Evolutionary conservation across 2,329 filamentous ascomycete species (phyloP), one percentile per base, ranked within the genome.

Genomic region (Aspergillus pseudotamarii): DNA sequence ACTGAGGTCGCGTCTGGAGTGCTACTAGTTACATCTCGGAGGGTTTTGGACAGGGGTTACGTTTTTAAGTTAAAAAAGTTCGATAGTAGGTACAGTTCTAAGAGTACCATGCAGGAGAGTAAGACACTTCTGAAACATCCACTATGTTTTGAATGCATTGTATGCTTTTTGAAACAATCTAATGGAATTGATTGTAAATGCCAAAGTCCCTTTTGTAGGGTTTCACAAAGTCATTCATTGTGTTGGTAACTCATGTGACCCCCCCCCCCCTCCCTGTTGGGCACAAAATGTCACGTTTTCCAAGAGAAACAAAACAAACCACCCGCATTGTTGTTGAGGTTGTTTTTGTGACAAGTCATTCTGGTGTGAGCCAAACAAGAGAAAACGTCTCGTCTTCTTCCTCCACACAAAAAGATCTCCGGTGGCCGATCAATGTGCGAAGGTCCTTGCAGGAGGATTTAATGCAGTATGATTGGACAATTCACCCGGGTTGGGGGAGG

Each of bases 401-500:
- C 21, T n/a, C n/a, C 43, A 46, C 43, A 46, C 43, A 46, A 16
- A 3, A 36, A 46, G 21, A 9, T 48, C 28, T 48, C 21, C 45
- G 21, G 21, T 16, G 21, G 21, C 45, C 45, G 45, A 48, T 26
- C 23, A 26, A 48, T 48, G 45, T 46, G n/a, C 43, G 21, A 23
- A 6, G 11, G 43, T 48, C 45, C 45, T 48, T 48, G 45, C 45
- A 48, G 45, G 12, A 48, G 11, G 11, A 16, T 48, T 16, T 23
- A 19, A 48, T 16, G 11, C 43, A 21, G 32, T 21, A 9, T 59
- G 57, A 51, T 59, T 59, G 57, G 45, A 26, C 57, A 36, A 57
- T 55, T 54, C 53, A 57, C 21, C 59, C 62, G 57, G 58, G 54
- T 14, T 36, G 51, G 46, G 45, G 50, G 21, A 28, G 50, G 28